Base-by-base conservation (phyloP, 73 alveolate species). In the Paraurostyla sp. region DNA sequence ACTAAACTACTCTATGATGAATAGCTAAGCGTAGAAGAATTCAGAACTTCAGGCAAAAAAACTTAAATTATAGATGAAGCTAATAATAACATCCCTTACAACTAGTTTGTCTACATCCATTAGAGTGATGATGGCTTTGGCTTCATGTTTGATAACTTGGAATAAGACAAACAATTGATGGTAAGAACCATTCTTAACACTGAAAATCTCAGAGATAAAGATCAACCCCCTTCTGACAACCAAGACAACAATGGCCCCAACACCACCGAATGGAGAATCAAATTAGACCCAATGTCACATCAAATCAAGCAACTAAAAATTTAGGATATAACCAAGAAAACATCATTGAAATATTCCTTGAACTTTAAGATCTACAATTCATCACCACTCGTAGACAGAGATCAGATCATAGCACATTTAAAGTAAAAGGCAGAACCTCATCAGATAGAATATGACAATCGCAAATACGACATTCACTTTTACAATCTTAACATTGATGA, bases 31-130 rank as follows among this genome's bases (percentile, higher is more conserved):
- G 40, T 38, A 16, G 82, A 65, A 9, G 82, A 65, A 40, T 36
- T 65, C 58, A 65, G 82, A 35, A 58, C 35, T 18, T 38, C 13
- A 65, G 82, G 59, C 82, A 65, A 65, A 58, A 65, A 65, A 65
- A 36, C 58, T 13, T 36, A 36, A 35, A 30, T 65, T 36, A 40
- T 32, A 15, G 82, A 65, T 65, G 82, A 65, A 38, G 7, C 13
- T 7, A 65, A 65, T 13, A 22, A 22, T 36, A 65, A 36, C 23
- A 22, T 16, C 1, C 11, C 56, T 1, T 65, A 65, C 58, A 65
- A 65, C 58, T 65, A 65, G 58, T 36, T 38, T 22, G 82, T 65
- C 25, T 65, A 65, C 32, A 35, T 65, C 35, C 46, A 38, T 1
- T 40, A 65, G 32, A 23, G 41, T 65, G 82, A 65, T 1, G 82